Percentiles rank a stretch among this genome's conserved stretches.
These are phyloP conservation scores for Pezicula radicicola DNA, from an alignment of 2,329 filamentous ascomycete genomes.

Conservation along the genomic window DNA sequence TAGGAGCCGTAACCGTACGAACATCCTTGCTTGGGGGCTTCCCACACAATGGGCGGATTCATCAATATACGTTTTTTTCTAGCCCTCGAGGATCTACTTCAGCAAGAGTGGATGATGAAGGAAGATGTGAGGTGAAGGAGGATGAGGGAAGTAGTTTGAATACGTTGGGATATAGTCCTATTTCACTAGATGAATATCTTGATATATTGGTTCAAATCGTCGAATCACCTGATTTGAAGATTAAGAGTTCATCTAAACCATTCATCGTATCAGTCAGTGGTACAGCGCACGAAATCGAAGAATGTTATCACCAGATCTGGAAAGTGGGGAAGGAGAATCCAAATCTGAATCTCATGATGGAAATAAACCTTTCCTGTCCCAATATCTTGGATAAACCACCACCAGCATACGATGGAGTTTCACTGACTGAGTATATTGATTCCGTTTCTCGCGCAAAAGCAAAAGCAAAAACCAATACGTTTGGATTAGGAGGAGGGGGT, in stretches of 20 bases:
- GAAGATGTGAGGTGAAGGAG: slow-evolving; percentile 9
- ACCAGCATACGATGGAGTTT: slow-evolving; percentile 60
- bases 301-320: slow-evolving; percentile 42
- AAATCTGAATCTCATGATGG: slow-evolving; percentile 48
- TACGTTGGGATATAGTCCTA: slow-evolving; percentile 71
- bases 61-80: slow-evolving; percentile 67
- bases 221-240: slow-evolving; percentile 8
- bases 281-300: slow-evolving; percentile 49
- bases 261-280: slow-evolving; percentile 73
- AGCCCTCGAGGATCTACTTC: slow-evolving; percentile 31
- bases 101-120: slow-evolving; percentile 9
- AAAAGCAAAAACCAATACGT: too few relatives aligned
- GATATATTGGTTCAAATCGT: slow-evolving; percentile 48
- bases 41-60: slow-evolving; percentile 52
- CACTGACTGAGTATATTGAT: slow-evolving; percentile 53
- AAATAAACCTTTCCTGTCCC: slow-evolving; percentile 76
- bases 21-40: slow-evolving; percentile 67
- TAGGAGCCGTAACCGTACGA: slow-evolving; percentile 72
- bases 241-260: slow-evolving; percentile 41
- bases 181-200: slow-evolving; percentile 57
- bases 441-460: slow-evolving; percentile 15
- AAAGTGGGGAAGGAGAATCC: not conserved
- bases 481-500: too few relatives aligned
- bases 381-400: slow-evolving; percentile 69
- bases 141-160: slow-evolving; percentile 54